Conservation (phyloP, 1,284 basidiomycete species). For the Porodaedalea pini region DNA sequence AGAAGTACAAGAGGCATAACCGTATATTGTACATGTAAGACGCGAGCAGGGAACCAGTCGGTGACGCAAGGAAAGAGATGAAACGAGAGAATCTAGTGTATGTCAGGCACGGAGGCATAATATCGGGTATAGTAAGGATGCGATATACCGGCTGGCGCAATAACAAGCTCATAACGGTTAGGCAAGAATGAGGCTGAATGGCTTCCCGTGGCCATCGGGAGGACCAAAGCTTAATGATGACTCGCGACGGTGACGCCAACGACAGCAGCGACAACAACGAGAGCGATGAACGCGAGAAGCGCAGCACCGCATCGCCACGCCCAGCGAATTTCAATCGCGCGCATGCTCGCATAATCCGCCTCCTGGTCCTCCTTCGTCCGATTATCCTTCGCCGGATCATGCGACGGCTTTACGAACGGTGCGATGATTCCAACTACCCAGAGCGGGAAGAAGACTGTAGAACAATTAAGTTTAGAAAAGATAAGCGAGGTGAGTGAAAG, state of each 20-base stretch:
- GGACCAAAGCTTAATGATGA: not conserved
- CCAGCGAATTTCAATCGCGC: constrained; percentile 17
- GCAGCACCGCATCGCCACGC: constrained; percentile 18
- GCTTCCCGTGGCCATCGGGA: too few species aligned
- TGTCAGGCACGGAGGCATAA: too few species aligned
- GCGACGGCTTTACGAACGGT: constrained; percentile 15
- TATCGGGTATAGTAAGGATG: too few species aligned
- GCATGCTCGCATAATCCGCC: constrained; percentile 13
- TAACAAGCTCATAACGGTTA: too few species aligned
- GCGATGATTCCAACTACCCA: constrained; percentile 19
- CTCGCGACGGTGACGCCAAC: constrained; percentile 18
- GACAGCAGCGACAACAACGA: constrained; percentile 13
- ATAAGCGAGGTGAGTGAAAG: not conserved
- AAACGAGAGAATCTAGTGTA: not conserved
- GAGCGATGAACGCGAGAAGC: constrained; percentile 7
- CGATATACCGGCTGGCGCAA: too few species aligned
- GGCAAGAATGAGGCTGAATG: too few species aligned
- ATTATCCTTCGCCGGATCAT: constrained; percentile 14
- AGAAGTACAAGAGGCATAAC: not conserved
- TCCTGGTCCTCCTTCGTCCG: constrained; percentile 20
- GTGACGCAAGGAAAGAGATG: too few species aligned
- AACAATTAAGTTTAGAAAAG: not conserved
- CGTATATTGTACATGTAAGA: not conserved
- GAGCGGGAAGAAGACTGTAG: constrained; percentile 20
- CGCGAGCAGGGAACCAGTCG: not conserved